phyloP scores from a whole-genome alignment of 306 rosid genomes.

The Prunus armeniaca region DNA sequence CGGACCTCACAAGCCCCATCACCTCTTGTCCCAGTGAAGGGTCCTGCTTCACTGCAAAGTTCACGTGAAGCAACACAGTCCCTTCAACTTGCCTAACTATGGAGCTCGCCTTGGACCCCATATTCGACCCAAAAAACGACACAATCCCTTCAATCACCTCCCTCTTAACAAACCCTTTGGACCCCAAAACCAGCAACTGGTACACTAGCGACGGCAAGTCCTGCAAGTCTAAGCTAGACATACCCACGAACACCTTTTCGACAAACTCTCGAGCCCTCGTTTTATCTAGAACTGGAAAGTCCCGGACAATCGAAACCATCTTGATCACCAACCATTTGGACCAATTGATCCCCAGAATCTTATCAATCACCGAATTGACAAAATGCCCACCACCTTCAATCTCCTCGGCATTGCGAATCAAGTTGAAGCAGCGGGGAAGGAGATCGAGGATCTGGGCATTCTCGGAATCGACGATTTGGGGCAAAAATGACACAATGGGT shows the following conservation, averaged over 20 bases:
- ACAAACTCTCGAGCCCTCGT: slow-evolving; percentile 27
- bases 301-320: slow-evolving; percentile 36
- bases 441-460: slow-evolving; percentile 38
- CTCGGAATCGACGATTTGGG: slow-evolving; percentile 24
- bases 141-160: slow-evolving; percentile 40
- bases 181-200: slow-evolving; percentile 38
- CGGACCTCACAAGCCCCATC: slow-evolving; percentile 32
- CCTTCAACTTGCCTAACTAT: slow-evolving; percentile 44
- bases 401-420: slow-evolving; percentile 14
- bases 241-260: slow-evolving; percentile 31
- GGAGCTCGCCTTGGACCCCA: slow-evolving; percentile 26
- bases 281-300: slow-evolving; percentile 28
- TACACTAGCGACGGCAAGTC: slow-evolving; percentile 45
- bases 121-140: slow-evolving; percentile 35
- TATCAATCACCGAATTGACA: slow-evolving; percentile 11
- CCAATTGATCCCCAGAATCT: slow-evolving; percentile 27
- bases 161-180: slow-evolving; percentile 38
- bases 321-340: slow-evolving; percentile 37
- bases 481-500: slow-evolving; percentile 20
- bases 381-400: not conserved
- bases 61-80: slow-evolving; percentile 38
- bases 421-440: slow-evolving; percentile 28
- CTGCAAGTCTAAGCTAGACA: slow-evolving; percentile 33
- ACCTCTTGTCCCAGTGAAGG: slow-evolving; percentile 38
- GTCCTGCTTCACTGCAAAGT: slow-evolving; percentile 44